Evolutionary conservation across 2,329 filamentous ascomycete species (phyloP), one percentile per base, ranked within the genome.

Genomic region (Nectriaceae sp.): DNA sequence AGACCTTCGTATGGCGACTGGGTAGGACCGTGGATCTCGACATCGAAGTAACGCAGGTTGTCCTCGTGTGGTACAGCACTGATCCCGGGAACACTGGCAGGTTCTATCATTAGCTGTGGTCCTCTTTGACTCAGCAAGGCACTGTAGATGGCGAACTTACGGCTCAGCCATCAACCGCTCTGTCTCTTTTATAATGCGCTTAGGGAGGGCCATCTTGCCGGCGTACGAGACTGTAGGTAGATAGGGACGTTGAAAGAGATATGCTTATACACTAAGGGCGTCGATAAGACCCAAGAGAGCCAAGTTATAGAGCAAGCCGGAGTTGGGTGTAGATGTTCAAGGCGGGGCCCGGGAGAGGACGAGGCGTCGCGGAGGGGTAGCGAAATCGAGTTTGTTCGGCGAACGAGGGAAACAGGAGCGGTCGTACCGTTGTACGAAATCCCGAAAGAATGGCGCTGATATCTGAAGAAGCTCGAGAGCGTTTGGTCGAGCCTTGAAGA

Each of bases 111-210:
- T 50, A 65, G 46, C 47, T 52, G 46, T 19, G 46, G 53, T 52
- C n/a, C n/a, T n/a, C n/a, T n/a, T n/a, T n/a, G n/a, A n/a, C n/a
- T n/a, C n/a, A n/a, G n/a, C n/a, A n/a, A n/a, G n/a, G n/a, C n/a
- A n/a, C n/a, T n/a, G n/a, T n/a, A n/a, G n/a, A 44, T 36, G 46
- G 41, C 52, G 49, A 40, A 57, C 89, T 72, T 81, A 96, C 90
- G 94, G 94, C 74, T 99, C 94, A 55, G 90, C 89, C 84, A 96
- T 92, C 61, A 99, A 82, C 66, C 94, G 87, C 76, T 99, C 93
- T 18, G 94, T 99, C 82, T 99, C 95, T 76, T 99, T 99, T 67
- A 97, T 83, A 66, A 99, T 99, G 68, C 94, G 83, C 80, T 99
- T 99, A 24, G 94, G 93, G 58, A 99, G 79, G 13, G 24, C 24